These are phyloP conservation scores for Crithidia acanthocephali DNA, from an alignment of 208 protist species.

Conservation along the genomic window DNA sequence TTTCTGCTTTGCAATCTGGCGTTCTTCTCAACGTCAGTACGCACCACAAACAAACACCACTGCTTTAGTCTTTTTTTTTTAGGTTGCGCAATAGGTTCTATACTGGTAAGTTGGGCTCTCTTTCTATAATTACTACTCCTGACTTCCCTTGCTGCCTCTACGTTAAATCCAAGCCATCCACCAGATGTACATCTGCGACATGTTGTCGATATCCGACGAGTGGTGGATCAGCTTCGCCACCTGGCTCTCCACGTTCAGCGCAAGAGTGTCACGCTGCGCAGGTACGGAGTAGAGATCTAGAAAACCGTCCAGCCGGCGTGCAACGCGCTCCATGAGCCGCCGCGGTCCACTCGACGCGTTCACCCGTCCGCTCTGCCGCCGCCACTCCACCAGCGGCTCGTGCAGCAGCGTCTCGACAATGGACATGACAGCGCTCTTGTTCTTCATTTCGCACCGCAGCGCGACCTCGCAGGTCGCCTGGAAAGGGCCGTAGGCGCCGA, in stretches of 20 bases:
- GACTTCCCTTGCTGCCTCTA: background rate
- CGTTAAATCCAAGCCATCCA: constrained; percentile 96
- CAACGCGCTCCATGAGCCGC: constrained; percentile 71
- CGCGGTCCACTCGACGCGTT: constrained; percentile 40
- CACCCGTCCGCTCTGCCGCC: constrained; percentile 24
- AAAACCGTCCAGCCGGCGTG: constrained; percentile 80
- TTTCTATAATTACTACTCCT: background rate
- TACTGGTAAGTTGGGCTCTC: no score
- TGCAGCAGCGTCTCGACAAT: constrained; percentile 96
- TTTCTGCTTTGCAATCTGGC: no score
- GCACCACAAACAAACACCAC: no score
- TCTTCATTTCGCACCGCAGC: constrained; percentile 89
- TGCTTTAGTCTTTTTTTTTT: no score
- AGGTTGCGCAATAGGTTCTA: no score
- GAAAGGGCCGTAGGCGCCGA: constrained; percentile 94
- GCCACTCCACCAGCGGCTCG: constrained; percentile 97
- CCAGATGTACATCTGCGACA: constrained; percentile 96
- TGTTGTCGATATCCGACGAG: constrained; percentile 91
- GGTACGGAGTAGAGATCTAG: constrained; percentile 75
- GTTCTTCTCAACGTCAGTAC: no score
- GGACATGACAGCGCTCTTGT: constrained; percentile 95
- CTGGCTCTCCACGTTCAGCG: constrained; percentile 93
- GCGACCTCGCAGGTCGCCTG: constrained; percentile 82
- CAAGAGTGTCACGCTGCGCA: constrained; percentile 61
- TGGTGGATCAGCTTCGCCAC: constrained; percentile 94